These are phyloP conservation scores for Heritiera littoralis DNA, from an alignment of 345 rosid genomes.

Conservation along the genomic window DNA sequence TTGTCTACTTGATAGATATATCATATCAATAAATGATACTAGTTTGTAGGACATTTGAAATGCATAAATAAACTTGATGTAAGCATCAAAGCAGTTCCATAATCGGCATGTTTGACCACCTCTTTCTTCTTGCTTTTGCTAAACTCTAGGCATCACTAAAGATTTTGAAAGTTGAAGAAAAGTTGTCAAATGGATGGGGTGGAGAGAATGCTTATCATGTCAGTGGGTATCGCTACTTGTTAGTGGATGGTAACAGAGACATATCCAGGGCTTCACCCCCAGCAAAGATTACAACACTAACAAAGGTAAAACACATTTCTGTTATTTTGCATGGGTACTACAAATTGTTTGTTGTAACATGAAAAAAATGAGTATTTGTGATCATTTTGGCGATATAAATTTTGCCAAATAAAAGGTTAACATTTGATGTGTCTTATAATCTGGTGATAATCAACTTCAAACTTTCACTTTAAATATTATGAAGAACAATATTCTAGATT, in stretches of 20 bases:
- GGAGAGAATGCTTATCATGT: conserved; percentile 98
- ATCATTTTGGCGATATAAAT: neutral
- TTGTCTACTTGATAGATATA: neutral
- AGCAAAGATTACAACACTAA: conserved; percentile 79
- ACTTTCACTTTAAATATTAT: neutral
- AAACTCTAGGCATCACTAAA: conserved; percentile 66
- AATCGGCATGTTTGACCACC: conserved; percentile 1
- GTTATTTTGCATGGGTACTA: neutral
- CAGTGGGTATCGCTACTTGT: conserved; percentile 87
- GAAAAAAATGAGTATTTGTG: neutral
- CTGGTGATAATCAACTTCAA: neutral
- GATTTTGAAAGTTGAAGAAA: conserved; percentile 85
- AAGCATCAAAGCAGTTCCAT: neutral
- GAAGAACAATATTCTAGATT: conserved; percentile 6
- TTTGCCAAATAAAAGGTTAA: neutral
- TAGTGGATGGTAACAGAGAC: conserved; percentile 72
- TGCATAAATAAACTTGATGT: neutral
- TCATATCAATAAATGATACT: neutral
- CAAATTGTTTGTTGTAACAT: neutral
- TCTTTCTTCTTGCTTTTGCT: conserved; percentile 14
- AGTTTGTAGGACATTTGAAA: neutral
- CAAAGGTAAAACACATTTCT: conserved; percentile 59
- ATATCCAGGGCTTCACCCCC: conserved; percentile 90
- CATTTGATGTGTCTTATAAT: conserved; percentile 3
- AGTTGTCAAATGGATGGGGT: conserved; percentile 95